Percentiles rank a stretch among this genome's conserved stretches.
Evolutionary conservation across 306 rosid species (phyloP).

Genomic region (Gillenia trifoliata): DNA sequence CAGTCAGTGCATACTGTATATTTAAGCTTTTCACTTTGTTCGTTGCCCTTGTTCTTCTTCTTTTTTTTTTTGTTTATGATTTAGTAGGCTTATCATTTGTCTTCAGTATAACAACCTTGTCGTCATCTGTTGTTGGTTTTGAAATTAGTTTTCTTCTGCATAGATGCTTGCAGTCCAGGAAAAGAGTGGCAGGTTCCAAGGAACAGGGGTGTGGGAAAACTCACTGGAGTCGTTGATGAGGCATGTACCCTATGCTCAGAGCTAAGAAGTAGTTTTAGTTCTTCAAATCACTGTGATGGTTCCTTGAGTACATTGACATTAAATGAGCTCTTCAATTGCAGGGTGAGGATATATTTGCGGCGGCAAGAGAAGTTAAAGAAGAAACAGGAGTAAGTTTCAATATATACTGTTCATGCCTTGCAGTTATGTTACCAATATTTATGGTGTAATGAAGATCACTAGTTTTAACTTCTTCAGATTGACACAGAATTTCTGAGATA

Average conservation of each 20-base stretch:
- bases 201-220: slow-evolving; percentile 76
- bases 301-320: background rate
- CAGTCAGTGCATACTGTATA: background rate
- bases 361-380: slow-evolving; percentile 88
- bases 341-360: slow-evolving; percentile 79
- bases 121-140: slow-evolving; percentile 2
- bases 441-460: slow-evolving; percentile 1
- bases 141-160: slow-evolving; percentile 7
- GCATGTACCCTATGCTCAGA: slow-evolving; percentile 25
- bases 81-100: background rate
- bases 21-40: background rate
- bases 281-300: background rate
- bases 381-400: slow-evolving; percentile 79
- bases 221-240: slow-evolving; percentile 93
- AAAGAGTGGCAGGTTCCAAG: slow-evolving; percentile 58
- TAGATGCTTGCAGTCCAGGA: slow-evolving; percentile 88
- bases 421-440: background rate
- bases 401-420: background rate
- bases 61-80: background rate
- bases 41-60: background rate
- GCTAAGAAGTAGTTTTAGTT: slow-evolving; percentile 1
- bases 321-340: slow-evolving; percentile 24
- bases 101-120: background rate
- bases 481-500: slow-evolving; percentile 61
- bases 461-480: slow-evolving; percentile 53